phyloP scores from a whole-genome alignment of 805 yeast species.

The Ogataea naganishii region DNA sequence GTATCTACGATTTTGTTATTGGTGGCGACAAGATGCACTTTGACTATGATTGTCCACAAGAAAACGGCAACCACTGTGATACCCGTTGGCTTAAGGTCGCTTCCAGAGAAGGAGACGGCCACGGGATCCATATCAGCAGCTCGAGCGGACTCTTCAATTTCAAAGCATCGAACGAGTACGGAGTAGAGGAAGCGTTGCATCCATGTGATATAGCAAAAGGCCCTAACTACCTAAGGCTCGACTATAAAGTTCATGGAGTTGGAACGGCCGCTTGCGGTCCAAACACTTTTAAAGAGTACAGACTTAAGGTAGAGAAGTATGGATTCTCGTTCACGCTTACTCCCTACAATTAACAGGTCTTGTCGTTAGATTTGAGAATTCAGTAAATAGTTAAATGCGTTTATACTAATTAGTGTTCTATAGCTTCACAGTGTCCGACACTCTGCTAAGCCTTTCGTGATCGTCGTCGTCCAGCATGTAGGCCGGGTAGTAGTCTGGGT shows the following conservation, averaged over 20 bases:
- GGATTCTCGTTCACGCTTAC: background rate
- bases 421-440: slow-evolving; percentile 8
- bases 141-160: slow-evolving; percentile 7
- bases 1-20: slow-evolving; percentile 10
- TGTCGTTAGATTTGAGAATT: no score
- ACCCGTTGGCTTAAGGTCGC: slow-evolving; percentile 18
- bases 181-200: slow-evolving; percentile 12
- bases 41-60: slow-evolving; percentile 27
- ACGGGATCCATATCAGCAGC: background rate
- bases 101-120: background rate
- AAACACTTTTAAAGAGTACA: slow-evolving; percentile 5
- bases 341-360: no score
- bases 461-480: slow-evolving; percentile 51
- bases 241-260: slow-evolving; percentile 14
- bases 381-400: background rate
- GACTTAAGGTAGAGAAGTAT: slow-evolving; percentile 6
- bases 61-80: slow-evolving; percentile 25
- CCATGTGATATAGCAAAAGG: slow-evolving; percentile 11
- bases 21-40: slow-evolving; percentile 10
- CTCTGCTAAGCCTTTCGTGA: slow-evolving; percentile 41
- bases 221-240: slow-evolving; percentile 10
- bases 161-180: slow-evolving; percentile 10
- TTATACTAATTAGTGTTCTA: background rate
- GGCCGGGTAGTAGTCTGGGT: slow-evolving; percentile 44
- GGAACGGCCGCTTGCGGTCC: slow-evolving; percentile 17